Percentiles rank a stretch among this genome's conserved stretches.
phyloP scores from a whole-genome alignment of 2,329 filamentous ascomycete species.

The Rosellinia necatrix region DNA sequence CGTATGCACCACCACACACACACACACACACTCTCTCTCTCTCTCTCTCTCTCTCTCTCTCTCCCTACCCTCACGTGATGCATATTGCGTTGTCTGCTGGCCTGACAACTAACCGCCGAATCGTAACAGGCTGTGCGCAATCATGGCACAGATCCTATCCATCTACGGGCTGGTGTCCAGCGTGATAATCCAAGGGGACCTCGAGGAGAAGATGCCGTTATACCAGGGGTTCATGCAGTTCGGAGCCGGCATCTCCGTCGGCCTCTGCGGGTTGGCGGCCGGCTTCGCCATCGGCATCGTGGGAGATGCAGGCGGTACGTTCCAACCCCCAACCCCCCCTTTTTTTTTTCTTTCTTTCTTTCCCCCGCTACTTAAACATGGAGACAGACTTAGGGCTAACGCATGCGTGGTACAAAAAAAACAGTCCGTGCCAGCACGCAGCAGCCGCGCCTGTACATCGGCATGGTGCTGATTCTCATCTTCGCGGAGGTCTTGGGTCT shows the following conservation, averaged over 20 bases:
- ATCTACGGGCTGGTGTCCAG: conserved; percentile 53
- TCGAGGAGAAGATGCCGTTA: conserved; percentile 49
- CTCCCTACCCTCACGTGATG: no score
- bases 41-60: no score
- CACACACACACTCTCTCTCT: no score
- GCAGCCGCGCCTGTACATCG: conserved; percentile 52
- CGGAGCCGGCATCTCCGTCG: conserved; percentile 50
- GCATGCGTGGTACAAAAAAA: no score
- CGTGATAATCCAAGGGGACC: conserved; percentile 49
- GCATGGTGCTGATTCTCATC: conserved; percentile 55
- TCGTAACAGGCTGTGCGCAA: conserved; percentile 43
- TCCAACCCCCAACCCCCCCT: not conserved
- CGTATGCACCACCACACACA: no score
- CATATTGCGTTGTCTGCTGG: no score
- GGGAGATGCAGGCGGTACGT: conserved; percentile 50
- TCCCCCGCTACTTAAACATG: no score
- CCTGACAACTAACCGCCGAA: not conserved
- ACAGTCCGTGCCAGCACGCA: conserved; percentile 51
- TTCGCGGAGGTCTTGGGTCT: conserved; percentile 52
- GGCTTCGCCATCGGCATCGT: conserved; percentile 54
- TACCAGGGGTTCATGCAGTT: conserved; percentile 50
- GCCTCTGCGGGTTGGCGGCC: conserved; percentile 51
- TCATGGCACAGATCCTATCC: conserved; percentile 55
- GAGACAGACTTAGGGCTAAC: no score
- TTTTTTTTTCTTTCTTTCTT: not conserved